These are phyloP conservation scores for Kokia cookei DNA, from an alignment of 441 rosid genomes.

Conservation along the genomic window DNA sequence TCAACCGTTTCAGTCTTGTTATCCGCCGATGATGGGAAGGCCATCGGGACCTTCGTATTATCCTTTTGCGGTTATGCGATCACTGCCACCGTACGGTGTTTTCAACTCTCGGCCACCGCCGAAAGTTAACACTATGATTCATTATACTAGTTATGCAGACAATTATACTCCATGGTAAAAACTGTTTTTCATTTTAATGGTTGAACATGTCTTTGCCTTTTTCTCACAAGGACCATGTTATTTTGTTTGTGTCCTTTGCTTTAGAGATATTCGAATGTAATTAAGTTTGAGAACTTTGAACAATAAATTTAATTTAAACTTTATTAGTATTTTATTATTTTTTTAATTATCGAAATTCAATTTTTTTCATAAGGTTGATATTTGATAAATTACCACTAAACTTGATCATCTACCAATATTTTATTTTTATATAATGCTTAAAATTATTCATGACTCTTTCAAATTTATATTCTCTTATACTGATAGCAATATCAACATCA, in stretches of 20 bases:
- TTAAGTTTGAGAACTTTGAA: no score
- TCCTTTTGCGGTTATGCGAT: not conserved
- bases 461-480: no score
- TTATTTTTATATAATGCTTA: no score
- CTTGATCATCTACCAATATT: no score
- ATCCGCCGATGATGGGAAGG: not conserved
- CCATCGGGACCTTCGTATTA: not conserved
- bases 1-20: not conserved
- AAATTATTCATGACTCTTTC: no score
- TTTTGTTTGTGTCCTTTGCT: not conserved
- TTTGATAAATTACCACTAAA: no score
- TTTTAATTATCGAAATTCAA: no score
- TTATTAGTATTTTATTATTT: no score
- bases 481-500: accelerated
- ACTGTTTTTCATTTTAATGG: not conserved
- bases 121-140: not conserved
- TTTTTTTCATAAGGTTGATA: no score
- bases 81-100: not conserved
- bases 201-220: not conserved
- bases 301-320: no score
- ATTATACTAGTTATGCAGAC: slow-evolving; percentile 4
- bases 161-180: not conserved
- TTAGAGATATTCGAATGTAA: not conserved
- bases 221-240: not conserved
- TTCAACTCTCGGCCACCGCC: not conserved